Conservation (phyloP, 2,329 filamentous ascomycete species). For the Venturia carpophila region DNA sequence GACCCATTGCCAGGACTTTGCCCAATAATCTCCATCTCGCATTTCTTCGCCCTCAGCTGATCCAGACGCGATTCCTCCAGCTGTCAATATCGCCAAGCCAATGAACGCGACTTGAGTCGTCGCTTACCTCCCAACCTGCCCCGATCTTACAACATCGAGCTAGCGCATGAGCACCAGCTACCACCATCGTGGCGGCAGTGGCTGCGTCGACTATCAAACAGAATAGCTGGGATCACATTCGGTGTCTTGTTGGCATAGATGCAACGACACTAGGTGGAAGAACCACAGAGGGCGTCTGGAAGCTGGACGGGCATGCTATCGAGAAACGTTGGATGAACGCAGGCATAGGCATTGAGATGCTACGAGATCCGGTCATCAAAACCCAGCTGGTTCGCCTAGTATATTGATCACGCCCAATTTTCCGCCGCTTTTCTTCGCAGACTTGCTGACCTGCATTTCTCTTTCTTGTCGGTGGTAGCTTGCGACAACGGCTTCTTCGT, state of each 20-base stretch:
- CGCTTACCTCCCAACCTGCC: not conserved
- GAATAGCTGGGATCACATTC: too few relatives aligned
- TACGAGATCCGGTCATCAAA: not conserved
- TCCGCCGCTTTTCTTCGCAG: not conserved
- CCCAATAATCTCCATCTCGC: too few relatives aligned
- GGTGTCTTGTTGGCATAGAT: not conserved
- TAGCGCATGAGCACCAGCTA: not conserved
- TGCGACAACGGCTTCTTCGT: not conserved
- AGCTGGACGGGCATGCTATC: not conserved
- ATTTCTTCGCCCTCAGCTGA: too few relatives aligned
- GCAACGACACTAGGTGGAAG: not conserved
- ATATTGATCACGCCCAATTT: not conserved
- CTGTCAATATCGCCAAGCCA: too few relatives aligned
- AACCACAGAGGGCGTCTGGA: not conserved
- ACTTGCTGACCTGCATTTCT: not conserved
- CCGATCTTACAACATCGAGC: not conserved
- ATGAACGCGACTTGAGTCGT: not conserved
- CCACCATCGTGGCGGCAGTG: not conserved
- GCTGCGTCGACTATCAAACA: not conserved
- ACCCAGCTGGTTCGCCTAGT: not conserved
- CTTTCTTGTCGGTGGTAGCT: too few relatives aligned
- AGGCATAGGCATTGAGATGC: not conserved
- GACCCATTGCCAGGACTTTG: too few relatives aligned
- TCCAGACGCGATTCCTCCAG: too few relatives aligned
- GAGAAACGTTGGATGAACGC: not conserved